Percentiles rank a stretch among this genome's conserved stretches.
phyloP scores from a whole-genome alignment of 2,329 filamentous ascomycete genomes.

The Fusarium citri region DNA sequence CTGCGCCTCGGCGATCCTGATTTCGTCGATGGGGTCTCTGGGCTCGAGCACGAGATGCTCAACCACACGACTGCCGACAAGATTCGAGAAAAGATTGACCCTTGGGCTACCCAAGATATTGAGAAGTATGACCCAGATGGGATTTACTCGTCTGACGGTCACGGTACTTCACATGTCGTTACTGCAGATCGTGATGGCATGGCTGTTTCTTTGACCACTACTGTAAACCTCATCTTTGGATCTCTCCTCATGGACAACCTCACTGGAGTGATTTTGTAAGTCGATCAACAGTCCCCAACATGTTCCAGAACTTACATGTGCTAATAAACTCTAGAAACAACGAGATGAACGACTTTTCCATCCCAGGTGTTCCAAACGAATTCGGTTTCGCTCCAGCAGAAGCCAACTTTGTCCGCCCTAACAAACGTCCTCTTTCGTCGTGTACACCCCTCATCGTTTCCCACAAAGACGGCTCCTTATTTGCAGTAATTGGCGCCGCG shows the following conservation, averaged over 20 bases:
- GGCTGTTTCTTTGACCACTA: constrained; percentile 85
- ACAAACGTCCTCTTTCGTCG: constrained; percentile 85
- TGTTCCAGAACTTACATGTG: background rate
- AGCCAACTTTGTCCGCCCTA: constrained; percentile 82
- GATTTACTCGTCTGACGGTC: constrained; percentile 74
- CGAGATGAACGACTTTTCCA: constrained; percentile 85
- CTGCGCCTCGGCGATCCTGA: constrained; percentile 84
- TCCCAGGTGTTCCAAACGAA: constrained; percentile 79
- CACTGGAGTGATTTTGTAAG: constrained; percentile 80
- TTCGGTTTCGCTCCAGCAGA: constrained; percentile 87
- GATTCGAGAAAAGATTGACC: constrained; percentile 76
- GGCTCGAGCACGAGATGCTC: constrained; percentile 77
- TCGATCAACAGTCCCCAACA: constrained; percentile 51
- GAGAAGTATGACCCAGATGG: constrained; percentile 77
- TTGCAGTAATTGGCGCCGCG: constrained; percentile 78
- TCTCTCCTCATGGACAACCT: constrained; percentile 81
- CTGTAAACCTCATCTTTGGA: constrained; percentile 89
- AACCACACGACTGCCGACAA: constrained; percentile 66
- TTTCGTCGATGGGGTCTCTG: constrained; percentile 72
- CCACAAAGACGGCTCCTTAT: constrained; percentile 70
- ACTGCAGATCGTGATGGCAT: constrained; percentile 79
- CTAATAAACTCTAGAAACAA: constrained; percentile 58
- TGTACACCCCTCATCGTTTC: constrained; percentile 83
- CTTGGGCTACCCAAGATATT: constrained; percentile 76
- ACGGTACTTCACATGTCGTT: constrained; percentile 80